A percentile compares a stretch with the other conserved stretches of the same genome.
Conservation (phyloP, 140 eudicot species). For the Anethum foeniculum region DNA sequence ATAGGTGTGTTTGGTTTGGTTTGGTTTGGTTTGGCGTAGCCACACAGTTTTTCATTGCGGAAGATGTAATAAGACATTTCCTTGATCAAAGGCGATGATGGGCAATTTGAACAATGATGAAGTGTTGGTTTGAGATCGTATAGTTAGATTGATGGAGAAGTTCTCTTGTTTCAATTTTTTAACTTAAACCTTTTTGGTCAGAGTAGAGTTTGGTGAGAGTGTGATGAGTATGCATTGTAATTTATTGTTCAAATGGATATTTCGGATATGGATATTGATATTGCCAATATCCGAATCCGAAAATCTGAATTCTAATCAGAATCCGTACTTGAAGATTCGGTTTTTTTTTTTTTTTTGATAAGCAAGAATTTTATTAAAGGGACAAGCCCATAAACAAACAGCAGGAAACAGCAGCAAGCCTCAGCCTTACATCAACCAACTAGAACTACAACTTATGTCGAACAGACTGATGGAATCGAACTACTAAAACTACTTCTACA, state of each 20-base stretch:
- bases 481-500: too few relatives aligned
- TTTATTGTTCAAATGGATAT: background rate
- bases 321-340: too few relatives aligned
- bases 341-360: too few relatives aligned
- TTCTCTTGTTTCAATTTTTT: background rate
- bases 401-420: too few relatives aligned
- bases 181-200: background rate
- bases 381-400: too few relatives aligned
- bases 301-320: too few relatives aligned
- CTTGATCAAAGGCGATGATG: background rate
- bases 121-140: background rate
- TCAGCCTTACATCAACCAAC: too few relatives aligned
- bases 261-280: too few relatives aligned
- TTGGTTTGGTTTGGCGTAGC: background rate
- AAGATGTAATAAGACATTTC: constrained; percentile 6
- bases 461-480: too few relatives aligned
- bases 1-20: background rate
- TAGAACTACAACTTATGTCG: too few relatives aligned
- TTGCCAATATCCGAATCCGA: too few relatives aligned
- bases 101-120: background rate
- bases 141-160: background rate
- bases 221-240: constrained; percentile 3
- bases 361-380: too few relatives aligned
- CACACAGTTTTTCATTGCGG: background rate
- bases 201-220: constrained; percentile 2